phyloP scores from a whole-genome alignment of 2,329 filamentous ascomycete species.

The Apiospora koreana region DNA sequence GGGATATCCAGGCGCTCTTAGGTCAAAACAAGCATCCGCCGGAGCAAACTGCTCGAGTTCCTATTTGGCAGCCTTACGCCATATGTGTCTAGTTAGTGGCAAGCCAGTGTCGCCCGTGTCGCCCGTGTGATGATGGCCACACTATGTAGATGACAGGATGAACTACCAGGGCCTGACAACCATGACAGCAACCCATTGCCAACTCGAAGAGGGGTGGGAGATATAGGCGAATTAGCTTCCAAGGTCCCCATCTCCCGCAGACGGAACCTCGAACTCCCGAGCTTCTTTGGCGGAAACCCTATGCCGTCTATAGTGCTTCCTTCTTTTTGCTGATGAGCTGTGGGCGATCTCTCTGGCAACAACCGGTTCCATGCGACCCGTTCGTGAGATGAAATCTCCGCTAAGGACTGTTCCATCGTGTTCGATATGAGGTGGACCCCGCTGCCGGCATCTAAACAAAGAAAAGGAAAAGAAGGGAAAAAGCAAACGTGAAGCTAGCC shows the following conservation, averaged over 20 bases:
- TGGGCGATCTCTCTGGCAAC: background rate
- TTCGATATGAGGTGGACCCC: background rate
- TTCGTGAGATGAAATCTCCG: background rate
- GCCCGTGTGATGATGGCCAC: background rate
- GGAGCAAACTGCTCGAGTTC: background rate
- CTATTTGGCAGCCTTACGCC: background rate
- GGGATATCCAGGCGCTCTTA: background rate
- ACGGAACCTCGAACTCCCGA: background rate
- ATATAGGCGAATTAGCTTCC: background rate
- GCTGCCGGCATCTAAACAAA: background rate
- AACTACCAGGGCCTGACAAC: background rate
- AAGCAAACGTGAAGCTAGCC: background rate
- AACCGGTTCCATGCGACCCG: background rate
- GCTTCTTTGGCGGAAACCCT: background rate
- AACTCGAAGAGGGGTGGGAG: background rate
- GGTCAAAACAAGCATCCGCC: background rate
- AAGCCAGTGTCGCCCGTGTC: background rate
- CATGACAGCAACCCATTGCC: background rate
- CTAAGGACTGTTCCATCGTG: background rate
- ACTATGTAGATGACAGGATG: background rate
- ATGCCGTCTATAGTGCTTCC: background rate
- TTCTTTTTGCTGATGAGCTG: too few relatives aligned
- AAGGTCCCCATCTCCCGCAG: background rate
- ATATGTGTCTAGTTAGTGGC: background rate
- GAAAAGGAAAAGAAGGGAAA: background rate